phyloP scores from a whole-genome alignment of 129 eudicot species.

The Chrysanthemum makinoi region DNA sequence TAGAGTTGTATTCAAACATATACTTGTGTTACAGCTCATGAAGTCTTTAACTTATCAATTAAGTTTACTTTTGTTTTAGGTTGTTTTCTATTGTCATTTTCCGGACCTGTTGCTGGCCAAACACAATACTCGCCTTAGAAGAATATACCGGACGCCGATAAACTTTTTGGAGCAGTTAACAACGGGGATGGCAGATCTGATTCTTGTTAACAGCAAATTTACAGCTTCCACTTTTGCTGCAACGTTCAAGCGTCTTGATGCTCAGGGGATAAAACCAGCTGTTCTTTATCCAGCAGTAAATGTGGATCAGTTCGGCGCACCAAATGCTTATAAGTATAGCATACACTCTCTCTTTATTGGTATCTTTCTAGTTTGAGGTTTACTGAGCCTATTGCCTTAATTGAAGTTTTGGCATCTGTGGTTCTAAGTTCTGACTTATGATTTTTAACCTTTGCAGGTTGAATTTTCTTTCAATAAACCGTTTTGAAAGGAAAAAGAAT shows the following conservation, averaged over 20 bases:
- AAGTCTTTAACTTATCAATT: background rate
- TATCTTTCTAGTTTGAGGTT: conserved; percentile 41
- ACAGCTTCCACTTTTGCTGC: conserved; percentile 89
- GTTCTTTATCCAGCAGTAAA: conserved; percentile 97
- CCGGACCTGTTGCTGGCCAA: conserved; percentile 52
- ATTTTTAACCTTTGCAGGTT: conserved; percentile 39
- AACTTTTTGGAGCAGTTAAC: conserved; percentile 86
- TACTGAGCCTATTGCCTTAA: background rate
- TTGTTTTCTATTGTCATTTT: conserved; percentile 95
- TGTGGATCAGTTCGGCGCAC: conserved; percentile 73
- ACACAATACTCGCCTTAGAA: conserved; percentile 76
- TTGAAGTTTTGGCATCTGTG: background rate
- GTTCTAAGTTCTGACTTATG: background rate
- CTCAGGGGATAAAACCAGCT: conserved; percentile 73
- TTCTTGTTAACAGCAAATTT: conserved; percentile 90
- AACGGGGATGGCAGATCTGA: conserved; percentile 93
- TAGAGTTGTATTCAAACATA: background rate
- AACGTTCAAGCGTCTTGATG: conserved; percentile 74
- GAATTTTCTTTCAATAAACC: conserved; percentile 85
- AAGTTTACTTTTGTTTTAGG: conserved; percentile 41
- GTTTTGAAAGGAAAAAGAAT: conserved; percentile 94
- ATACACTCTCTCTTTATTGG: conserved; percentile 35
- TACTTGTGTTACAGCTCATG: background rate
- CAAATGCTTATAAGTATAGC: conserved; percentile 65
- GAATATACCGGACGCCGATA: conserved; percentile 82